Evolutionary conservation across 2,329 filamentous ascomycete species (phyloP).

Genomic region (Pestalotiopsis sp.): DNA sequence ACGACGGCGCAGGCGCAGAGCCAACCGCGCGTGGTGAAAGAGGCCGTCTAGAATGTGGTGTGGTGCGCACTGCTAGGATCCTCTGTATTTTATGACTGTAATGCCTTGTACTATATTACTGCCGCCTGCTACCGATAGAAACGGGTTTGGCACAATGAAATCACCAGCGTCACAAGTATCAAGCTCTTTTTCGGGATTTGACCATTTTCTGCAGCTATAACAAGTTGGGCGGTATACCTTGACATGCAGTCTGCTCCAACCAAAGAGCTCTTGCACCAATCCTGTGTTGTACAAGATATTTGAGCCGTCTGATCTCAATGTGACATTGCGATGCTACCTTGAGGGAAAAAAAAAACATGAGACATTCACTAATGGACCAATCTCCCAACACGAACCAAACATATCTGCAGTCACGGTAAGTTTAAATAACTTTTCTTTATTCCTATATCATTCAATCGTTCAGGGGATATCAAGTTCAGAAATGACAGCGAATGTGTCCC

Average conservation of each 20-base stretch:
- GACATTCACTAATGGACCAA: neutral
- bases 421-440: conserved; percentile 4
- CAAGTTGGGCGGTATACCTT: neutral
- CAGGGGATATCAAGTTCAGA: conserved; percentile 7
- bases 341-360: neutral
- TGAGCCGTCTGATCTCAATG: too few species aligned
- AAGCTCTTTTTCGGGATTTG: neutral
- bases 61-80: neutral
- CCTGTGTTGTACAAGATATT: neutral
- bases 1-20: neutral
- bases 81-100: conserved; percentile 3
- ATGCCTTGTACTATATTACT: neutral
- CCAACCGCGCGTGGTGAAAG: neutral
- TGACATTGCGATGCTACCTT: too few species aligned
- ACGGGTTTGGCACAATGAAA: neutral
- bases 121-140: neutral
- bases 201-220: neutral
- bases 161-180: neutral
- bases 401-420: neutral
- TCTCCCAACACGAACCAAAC: neutral
- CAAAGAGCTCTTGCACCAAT: neutral
- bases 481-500: conserved; percentile 9
- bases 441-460: conserved; percentile 9
- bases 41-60: neutral
- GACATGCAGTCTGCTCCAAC: neutral